These are phyloP conservation scores for Phytophthora foliorum DNA, from an alignment of 352 stramenopile species.

Conservation along the genomic window DNA sequence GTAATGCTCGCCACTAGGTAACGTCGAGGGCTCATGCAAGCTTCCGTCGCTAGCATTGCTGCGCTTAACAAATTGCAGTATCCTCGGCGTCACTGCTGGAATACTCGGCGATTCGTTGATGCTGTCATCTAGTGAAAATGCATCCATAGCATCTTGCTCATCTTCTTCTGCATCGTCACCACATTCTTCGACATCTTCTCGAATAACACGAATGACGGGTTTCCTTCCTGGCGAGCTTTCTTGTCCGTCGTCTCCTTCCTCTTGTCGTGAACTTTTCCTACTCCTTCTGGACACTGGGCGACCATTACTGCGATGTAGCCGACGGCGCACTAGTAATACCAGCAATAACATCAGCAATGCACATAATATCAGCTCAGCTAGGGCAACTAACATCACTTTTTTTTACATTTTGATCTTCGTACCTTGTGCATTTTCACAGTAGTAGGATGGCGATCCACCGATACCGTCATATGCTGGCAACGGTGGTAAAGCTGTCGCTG, in stretches of 20 bases:
- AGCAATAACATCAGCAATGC: conserved; percentile 10
- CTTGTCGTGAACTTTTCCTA: conserved; percentile 22
- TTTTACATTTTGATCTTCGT: conserved; percentile 2
- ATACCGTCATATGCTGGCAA: conserved; percentile 86
- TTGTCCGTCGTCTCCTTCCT: conserved; percentile 40
- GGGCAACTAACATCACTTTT: not conserved
- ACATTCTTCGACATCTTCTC: conserved; percentile 40
- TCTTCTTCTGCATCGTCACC: conserved; percentile 9
- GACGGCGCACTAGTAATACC: conserved; percentile 32
- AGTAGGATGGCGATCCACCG: conserved; percentile 83
- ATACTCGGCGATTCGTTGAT: not conserved
- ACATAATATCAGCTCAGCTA: conserved; percentile 16
- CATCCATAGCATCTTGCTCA: conserved; percentile 32
- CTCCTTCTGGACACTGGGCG: conserved; percentile 8
- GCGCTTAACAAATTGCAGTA: conserved; percentile 17
- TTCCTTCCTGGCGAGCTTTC: conserved; percentile 24
- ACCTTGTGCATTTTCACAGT: conserved; percentile 66
- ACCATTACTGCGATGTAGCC: conserved; percentile 1
- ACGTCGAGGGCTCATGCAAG: not conserved
- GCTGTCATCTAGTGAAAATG: conserved; percentile 40
- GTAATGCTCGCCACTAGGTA: conserved; percentile 25
- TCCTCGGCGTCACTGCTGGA: conserved; percentile 8
- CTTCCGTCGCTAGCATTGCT: not conserved
- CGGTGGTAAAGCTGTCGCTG: conserved; percentile 55
- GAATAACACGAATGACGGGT: conserved; percentile 31